These are phyloP conservation scores for Trametes pubescens DNA, from an alignment of 1,284 basidiomycete genomes.

Conservation along the genomic window DNA sequence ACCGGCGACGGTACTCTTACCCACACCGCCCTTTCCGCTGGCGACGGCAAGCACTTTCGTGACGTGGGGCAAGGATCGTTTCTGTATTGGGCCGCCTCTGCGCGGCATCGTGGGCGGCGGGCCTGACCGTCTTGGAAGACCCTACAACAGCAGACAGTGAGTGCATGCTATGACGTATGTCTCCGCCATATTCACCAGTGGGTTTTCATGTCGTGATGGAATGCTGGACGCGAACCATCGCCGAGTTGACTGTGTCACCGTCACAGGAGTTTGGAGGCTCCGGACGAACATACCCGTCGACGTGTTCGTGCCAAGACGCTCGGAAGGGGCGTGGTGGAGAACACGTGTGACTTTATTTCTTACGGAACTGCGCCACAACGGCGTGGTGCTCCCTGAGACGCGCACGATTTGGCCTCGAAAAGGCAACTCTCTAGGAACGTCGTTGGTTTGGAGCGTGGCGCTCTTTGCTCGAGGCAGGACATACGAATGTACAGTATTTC, in stretches of 20 bases:
- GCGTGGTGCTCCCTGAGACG: background rate
- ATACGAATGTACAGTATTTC: background rate
- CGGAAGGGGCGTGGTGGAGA: no score
- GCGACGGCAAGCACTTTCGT: conserved; percentile 86
- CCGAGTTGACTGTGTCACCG: background rate
- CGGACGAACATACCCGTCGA: conserved; percentile 8
- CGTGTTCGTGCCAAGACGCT: background rate
- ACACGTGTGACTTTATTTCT: no score
- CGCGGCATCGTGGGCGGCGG: conserved; percentile 69
- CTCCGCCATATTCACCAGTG: conserved; percentile 45
- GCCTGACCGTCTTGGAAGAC: conserved; percentile 55
- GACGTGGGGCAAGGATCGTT: conserved; percentile 71
- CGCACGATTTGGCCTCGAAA: conserved; percentile 3
- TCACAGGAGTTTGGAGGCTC: background rate
- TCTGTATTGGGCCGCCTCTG: conserved; percentile 59
- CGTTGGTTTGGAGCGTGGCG: no score
- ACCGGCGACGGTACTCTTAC: conserved; percentile 96
- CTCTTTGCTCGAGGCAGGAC: background rate
- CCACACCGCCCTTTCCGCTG: conserved; percentile 96
- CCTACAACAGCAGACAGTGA: conserved; percentile 45
- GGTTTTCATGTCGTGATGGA: conserved; percentile 50
- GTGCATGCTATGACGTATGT: background rate
- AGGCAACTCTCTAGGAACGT: conserved; percentile 19
- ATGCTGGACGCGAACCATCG: conserved; percentile 22
- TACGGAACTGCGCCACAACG: conserved; percentile 7